Percentiles rank a stretch among this genome's conserved stretches.
phyloP scores from a whole-genome alignment of 2,329 filamentous ascomycete species.

The Pseudodiploospora longispora region DNA sequence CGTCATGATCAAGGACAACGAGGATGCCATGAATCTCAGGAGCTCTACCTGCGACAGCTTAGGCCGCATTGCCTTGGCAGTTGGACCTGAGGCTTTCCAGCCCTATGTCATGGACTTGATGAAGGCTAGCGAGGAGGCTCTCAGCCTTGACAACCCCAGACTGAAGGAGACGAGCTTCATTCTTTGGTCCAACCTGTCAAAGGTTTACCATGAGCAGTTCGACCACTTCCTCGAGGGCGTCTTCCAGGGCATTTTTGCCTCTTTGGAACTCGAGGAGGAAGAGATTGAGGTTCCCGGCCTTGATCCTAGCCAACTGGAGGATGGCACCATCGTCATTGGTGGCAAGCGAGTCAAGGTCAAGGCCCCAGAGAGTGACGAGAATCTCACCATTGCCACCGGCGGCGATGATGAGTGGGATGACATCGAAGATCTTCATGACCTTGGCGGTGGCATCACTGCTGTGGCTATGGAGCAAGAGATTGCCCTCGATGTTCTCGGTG shows the following conservation, averaged over 20 bases:
- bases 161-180: conserved; percentile 96
- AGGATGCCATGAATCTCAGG: conserved; percentile 83
- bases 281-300: conserved; percentile 70
- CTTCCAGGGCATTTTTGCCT: conserved; percentile 73
- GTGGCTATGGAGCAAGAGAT: conserved; percentile 96
- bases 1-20: conserved; percentile 76
- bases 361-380: conserved; percentile 42
- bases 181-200: conserved; percentile 88
- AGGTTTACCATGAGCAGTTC: conserved; percentile 84
- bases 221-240: conserved; percentile 70
- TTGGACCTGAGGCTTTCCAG: conserved; percentile 79
- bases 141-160: conserved; percentile 79
- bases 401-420: conserved; percentile 49
- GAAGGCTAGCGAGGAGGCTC: conserved; percentile 83
- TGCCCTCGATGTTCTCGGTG: conserved; percentile 87
- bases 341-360: conserved; percentile 83
- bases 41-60: conserved; percentile 88
- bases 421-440: conserved; percentile 72
- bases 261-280: conserved; percentile 80
- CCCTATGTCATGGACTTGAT: conserved; percentile 87
- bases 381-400: conserved; percentile 47
- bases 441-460: conserved; percentile 70
- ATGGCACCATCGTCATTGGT: conserved; percentile 67
- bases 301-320: conserved; percentile 51
- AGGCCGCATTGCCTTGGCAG: conserved; percentile 84